A percentile compares a stretch with the other conserved stretches of the same genome.
Conservation (phyloP, 768 basidiomycete genomes). For the Strobilomyces dryophilus region DNA sequence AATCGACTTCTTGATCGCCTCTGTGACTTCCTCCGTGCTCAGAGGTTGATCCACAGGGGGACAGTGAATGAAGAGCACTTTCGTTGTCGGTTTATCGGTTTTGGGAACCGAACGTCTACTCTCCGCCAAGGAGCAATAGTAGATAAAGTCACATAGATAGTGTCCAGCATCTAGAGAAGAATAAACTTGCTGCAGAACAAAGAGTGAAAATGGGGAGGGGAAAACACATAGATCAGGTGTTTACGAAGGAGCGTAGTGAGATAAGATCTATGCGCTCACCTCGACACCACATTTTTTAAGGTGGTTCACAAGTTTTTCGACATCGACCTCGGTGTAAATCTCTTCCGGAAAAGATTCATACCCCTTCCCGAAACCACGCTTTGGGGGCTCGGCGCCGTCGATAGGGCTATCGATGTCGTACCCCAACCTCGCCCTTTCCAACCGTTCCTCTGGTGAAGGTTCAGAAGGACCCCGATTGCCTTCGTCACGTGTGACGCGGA, state of each 20-base stretch:
- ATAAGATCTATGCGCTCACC: slow-evolving; percentile 20
- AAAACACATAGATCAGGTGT: slow-evolving; percentile 2
- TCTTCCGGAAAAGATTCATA: slow-evolving; percentile 36
- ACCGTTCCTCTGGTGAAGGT: slow-evolving; percentile 24
- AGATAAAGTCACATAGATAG: slow-evolving; percentile 73
- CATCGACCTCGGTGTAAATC: slow-evolving; percentile 34
- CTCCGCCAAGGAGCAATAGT: slow-evolving; percentile 73
- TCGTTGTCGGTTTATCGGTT: slow-evolving; percentile 30
- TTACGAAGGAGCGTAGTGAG: background rate
- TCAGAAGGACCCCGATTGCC: slow-evolving; percentile 12
- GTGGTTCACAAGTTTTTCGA: slow-evolving; percentile 34
- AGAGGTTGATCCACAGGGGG: slow-evolving; percentile 64
- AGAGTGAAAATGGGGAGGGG: background rate
- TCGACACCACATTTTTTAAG: slow-evolving; percentile 30
- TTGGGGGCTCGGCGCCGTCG: slow-evolving; percentile 28
- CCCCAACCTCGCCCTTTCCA: slow-evolving; percentile 29
- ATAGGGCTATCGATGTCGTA: slow-evolving; percentile 25
- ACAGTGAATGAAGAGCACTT: slow-evolving; percentile 68
- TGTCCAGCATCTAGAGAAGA: slow-evolving; percentile 74
- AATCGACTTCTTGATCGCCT: slow-evolving; percentile 58
- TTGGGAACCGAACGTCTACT: slow-evolving; percentile 42
- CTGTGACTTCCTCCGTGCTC: slow-evolving; percentile 62
- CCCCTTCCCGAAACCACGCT: slow-evolving; percentile 35
- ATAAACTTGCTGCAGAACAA: slow-evolving; percentile 51
- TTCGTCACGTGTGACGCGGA: slow-evolving; percentile 29